Conservation (phyloP, 2,329 filamentous ascomycete genomes). For the Aspergillus sergii region DNA sequence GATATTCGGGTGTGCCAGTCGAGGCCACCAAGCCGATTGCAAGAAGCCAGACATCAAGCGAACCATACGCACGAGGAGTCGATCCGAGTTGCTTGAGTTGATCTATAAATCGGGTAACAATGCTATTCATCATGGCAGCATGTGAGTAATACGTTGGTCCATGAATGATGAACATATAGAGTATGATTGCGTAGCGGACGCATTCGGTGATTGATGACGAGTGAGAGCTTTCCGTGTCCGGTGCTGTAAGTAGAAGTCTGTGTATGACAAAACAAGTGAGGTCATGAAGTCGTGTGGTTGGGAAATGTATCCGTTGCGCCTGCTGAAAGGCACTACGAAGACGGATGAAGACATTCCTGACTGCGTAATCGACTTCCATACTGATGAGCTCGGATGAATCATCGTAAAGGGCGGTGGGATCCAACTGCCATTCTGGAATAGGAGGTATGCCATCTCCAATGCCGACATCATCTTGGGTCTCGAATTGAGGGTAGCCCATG, state of each 20-base stretch:
- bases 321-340: slow-evolving; percentile 49
- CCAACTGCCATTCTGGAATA: slow-evolving; percentile 53
- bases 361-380: slow-evolving; percentile 36
- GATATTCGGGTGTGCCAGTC: slow-evolving; percentile 18
- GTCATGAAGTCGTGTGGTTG: slow-evolving; percentile 55
- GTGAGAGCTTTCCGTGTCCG: background rate
- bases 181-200: slow-evolving; percentile 50
- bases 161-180: slow-evolving; percentile 59
- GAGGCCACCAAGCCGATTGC: slow-evolving; percentile 44
- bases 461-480: slow-evolving; percentile 53
- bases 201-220: slow-evolving; percentile 42
- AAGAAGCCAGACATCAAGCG: slow-evolving; percentile 48
- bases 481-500: slow-evolving; percentile 56
- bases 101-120: slow-evolving; percentile 36
- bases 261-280: slow-evolving; percentile 59
- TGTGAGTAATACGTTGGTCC: slow-evolving; percentile 62
- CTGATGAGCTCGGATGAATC: slow-evolving; percentile 16
- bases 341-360: slow-evolving; percentile 46
- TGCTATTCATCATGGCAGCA: slow-evolving; percentile 40
- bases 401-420: slow-evolving; percentile 16
- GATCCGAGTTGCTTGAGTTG: slow-evolving; percentile 30
- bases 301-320: slow-evolving; percentile 24
- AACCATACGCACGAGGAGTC: slow-evolving; percentile 13
- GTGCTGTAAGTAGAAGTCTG: slow-evolving; percentile 41
- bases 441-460: slow-evolving; percentile 54